Conservation (phyloP, 352 stramenopile species). For the Aphanomyces invadans region DNA sequence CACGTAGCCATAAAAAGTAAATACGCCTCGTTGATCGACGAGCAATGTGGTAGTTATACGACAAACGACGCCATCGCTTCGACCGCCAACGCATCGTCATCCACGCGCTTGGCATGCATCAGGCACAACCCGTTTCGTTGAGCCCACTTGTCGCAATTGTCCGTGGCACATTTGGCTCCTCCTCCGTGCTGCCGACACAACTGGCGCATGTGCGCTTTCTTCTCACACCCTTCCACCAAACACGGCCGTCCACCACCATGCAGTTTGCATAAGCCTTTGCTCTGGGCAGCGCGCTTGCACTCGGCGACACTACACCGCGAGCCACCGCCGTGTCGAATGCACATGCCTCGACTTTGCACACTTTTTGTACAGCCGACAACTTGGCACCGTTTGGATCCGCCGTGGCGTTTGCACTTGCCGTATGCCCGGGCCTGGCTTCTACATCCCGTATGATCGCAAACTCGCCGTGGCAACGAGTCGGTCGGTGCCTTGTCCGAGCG, state of each 20-base stretch:
- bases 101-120: constrained; percentile 35
- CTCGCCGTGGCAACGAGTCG: constrained; percentile 47
- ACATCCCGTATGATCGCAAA: constrained; percentile 67
- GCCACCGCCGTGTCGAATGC: constrained; percentile 63
- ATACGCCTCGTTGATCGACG: background rate
- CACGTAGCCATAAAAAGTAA: too few species aligned
- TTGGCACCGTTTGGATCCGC: constrained; percentile 76
- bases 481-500: constrained; percentile 29
- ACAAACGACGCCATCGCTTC: background rate
- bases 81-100: background rate
- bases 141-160: constrained; percentile 73
- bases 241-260: constrained; percentile 47
- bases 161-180: constrained; percentile 59
- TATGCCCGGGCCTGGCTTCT: constrained; percentile 74
- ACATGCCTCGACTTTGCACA: constrained; percentile 60
- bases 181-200: constrained; percentile 78
- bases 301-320: constrained; percentile 64
- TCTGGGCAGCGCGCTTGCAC: constrained; percentile 55
- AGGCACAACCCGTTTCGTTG: constrained; percentile 80
- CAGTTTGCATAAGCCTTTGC: constrained; percentile 57
- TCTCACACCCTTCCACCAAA: constrained; percentile 21
- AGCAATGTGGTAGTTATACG: too few species aligned
- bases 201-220: constrained; percentile 43
- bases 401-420: constrained; percentile 79
- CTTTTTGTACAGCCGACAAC: constrained; percentile 65